A percentile compares a stretch with the other conserved stretches of the same genome.
Conservation (phyloP, 1,139 yeast species). For the Starmera stellimalicola region DNA sequence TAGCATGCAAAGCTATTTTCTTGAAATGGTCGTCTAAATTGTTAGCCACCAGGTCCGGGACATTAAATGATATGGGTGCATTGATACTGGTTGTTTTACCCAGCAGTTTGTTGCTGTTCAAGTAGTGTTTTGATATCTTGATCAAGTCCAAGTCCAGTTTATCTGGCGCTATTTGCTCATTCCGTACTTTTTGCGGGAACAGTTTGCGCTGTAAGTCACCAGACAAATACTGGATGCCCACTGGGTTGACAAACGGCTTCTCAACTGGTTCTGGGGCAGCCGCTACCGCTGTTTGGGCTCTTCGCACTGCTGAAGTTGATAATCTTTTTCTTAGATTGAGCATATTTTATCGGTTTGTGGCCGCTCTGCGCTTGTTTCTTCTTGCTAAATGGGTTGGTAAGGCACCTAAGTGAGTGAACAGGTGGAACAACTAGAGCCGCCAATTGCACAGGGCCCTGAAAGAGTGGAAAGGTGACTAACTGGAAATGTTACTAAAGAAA, state of each 20-base stretch:
- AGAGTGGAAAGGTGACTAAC: too few species aligned
- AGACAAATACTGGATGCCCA: slow-evolving; percentile 66
- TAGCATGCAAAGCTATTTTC: slow-evolving; percentile 49
- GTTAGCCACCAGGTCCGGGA: slow-evolving; percentile 65
- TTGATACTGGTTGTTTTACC: slow-evolving; percentile 69
- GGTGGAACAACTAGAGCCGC: too few species aligned
- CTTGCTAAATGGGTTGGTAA: too few species aligned
- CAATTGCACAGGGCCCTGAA: too few species aligned
- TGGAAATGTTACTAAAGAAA: too few species aligned
- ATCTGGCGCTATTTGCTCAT: slow-evolving; percentile 9
- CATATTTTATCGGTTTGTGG: too few species aligned
- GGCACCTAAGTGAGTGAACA: too few species aligned
- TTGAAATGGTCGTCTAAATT: slow-evolving; percentile 80
- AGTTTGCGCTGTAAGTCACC: slow-evolving; percentile 46
- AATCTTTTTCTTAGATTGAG: too few species aligned
- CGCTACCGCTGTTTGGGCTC: too few species aligned
- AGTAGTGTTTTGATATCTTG: slow-evolving; percentile 51
- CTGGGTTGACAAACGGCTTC: slow-evolving; percentile 52
- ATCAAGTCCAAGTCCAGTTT: slow-evolving; percentile 33
- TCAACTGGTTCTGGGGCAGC: too few species aligned
- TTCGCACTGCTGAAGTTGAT: too few species aligned
- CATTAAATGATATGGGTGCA: slow-evolving; percentile 49
- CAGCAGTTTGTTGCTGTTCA: slow-evolving; percentile 54
- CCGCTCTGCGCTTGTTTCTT: too few species aligned
- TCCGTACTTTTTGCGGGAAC: slow-evolving; percentile 35